phyloP scores from a whole-genome alignment of 257 asterid genomes.

The Sherardia arvensis region DNA sequence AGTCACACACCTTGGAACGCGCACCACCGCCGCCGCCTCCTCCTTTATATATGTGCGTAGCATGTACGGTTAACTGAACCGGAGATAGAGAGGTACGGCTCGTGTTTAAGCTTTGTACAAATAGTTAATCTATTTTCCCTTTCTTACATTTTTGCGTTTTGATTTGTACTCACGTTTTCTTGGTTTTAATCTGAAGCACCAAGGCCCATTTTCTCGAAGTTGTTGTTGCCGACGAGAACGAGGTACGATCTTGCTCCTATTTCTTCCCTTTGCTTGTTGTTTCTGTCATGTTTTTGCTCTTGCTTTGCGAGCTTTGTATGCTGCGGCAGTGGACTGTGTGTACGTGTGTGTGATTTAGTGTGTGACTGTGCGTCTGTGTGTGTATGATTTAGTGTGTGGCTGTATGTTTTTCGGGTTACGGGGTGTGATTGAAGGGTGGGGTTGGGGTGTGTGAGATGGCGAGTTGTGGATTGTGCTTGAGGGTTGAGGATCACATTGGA shows the following conservation, averaged over 20 bases:
- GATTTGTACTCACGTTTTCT: conserved; percentile 21
- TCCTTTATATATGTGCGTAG: not conserved
- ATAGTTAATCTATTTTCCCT: not conserved
- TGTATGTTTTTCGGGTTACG: conserved; percentile 18
- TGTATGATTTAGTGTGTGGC: too few species aligned
- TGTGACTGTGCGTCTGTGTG: conserved; percentile 1
- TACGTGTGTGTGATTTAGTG: too few species aligned
- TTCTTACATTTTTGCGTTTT: not conserved
- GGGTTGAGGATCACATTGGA: conserved; percentile 5
- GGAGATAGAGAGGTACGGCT: too few species aligned
- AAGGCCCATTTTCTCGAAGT: conserved; percentile 26
- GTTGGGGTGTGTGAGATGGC: not conserved
- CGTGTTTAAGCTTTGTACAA: too few species aligned
- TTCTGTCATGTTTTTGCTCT: not conserved
- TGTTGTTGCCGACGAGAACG: conserved; percentile 9
- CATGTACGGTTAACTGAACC: conserved; percentile 1
- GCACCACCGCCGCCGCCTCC: too few species aligned
- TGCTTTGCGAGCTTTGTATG: not conserved
- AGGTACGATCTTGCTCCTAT: not conserved
- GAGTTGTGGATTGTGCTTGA: conserved; percentile 16
- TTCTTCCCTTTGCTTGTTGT: not conserved
- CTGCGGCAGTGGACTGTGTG: conserved; percentile 1
- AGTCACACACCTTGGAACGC: too few species aligned
- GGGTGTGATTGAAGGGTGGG: conserved; percentile 22
- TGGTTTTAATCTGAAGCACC: conserved; percentile 25